Percentiles rank a stretch among this genome's conserved stretches.
These are phyloP conservation scores for Marasmius sp. DNA, from an alignment of 1,284 basidiomycete genomes.

Conservation along the genomic window DNA sequence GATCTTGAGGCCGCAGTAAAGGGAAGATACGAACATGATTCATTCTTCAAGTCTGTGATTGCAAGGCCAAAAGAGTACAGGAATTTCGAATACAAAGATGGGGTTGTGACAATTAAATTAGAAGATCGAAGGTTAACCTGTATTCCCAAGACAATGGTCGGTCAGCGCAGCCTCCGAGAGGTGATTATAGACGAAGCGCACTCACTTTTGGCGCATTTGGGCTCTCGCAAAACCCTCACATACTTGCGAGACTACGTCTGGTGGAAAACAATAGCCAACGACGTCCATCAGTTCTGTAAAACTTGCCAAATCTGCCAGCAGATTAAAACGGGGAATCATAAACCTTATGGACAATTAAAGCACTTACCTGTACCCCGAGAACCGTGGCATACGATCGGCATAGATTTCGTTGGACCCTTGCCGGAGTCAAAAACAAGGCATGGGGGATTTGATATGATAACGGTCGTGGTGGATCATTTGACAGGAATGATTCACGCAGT, in stretches of 20 bases:
- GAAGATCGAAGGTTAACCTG: constrained; percentile 13
- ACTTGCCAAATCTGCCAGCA: constrained; percentile 23
- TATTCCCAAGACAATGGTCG: constrained; percentile 13
- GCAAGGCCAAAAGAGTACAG: constrained; percentile 10
- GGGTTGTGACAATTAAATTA: constrained; percentile 14
- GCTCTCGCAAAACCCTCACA: constrained; percentile 21
- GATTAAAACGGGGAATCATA: constrained; percentile 23
- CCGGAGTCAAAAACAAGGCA: constrained; percentile 21
- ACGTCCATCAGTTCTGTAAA: constrained; percentile 24
- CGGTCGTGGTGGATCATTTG: background rate
- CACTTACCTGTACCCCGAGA: constrained; percentile 18
- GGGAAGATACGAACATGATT: constrained; percentile 6
- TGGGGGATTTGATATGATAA: background rate
- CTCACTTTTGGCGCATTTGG: constrained; percentile 28
- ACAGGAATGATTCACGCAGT: background rate
- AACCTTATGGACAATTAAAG: constrained; percentile 24
- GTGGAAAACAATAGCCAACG: constrained; percentile 26
- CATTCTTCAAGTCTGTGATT: constrained; percentile 10
- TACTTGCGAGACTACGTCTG: constrained; percentile 27
- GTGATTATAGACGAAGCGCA: constrained; percentile 28
- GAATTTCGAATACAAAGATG: constrained; percentile 17
- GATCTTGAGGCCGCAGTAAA: constrained; percentile 1
- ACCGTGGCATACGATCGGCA: constrained; percentile 30
- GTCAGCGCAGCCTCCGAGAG: constrained; percentile 19
- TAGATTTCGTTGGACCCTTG: constrained; percentile 38